Conservation (phyloP, 257 asterid genomes). For the Solanum sitiens region DNA sequence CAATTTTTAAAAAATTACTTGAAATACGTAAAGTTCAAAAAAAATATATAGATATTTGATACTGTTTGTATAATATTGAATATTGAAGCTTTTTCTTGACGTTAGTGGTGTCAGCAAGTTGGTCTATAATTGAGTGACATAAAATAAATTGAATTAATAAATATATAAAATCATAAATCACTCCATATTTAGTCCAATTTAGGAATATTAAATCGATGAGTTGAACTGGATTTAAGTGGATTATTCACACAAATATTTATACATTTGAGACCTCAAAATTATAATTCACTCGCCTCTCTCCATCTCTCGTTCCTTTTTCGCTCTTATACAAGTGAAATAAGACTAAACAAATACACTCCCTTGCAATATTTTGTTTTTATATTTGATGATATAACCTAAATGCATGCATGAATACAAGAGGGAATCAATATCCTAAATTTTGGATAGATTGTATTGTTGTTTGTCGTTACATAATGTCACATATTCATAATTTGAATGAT, state of each 20-base stretch:
- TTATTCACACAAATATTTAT: too few species aligned
- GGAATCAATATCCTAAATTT: too few species aligned
- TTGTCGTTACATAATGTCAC: not conserved
- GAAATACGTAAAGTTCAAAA: not conserved
- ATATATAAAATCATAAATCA: not conserved
- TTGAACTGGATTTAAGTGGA: not conserved
- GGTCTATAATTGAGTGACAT: not conserved
- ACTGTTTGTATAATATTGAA: not conserved
- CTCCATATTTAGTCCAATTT: not conserved
- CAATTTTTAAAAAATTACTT: not conserved
- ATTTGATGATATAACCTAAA: not conserved
- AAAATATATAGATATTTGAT: not conserved
- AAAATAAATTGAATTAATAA: not conserved
- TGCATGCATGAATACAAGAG: not conserved
- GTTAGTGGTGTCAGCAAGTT: not conserved
- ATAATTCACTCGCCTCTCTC: not conserved
- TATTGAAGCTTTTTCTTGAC: not conserved
- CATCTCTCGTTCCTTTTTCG: fast-evolving
- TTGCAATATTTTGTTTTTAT: too few species aligned
- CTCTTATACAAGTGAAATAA: not conserved
- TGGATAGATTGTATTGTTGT: too few species aligned
- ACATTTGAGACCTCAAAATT: too few species aligned
- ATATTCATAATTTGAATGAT: too few species aligned
- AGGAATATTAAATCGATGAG: not conserved
- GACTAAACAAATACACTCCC: too few species aligned